A percentile compares a stretch with the other conserved stretches of the same genome.
phyloP scores from a whole-genome alignment of 352 stramenopile genomes.

The Phytophthora hibernalis region DNA sequence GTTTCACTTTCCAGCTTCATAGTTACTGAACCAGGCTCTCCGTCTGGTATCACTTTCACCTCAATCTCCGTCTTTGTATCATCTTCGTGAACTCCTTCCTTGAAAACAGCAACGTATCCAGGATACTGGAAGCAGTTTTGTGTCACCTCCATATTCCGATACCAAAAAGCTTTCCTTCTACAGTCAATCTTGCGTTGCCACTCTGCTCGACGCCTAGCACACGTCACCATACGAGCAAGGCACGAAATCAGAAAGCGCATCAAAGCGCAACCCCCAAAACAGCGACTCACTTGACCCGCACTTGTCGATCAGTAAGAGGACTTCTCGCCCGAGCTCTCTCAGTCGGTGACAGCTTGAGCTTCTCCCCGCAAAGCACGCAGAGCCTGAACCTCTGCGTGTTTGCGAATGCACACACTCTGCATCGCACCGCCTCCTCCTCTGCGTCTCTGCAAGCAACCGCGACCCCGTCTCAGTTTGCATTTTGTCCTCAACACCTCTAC shows the following conservation, averaged over 20 bases:
- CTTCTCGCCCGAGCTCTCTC: constrained; percentile 20
- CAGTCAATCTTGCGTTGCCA: constrained; percentile 25
- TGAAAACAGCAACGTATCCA: constrained; percentile 21
- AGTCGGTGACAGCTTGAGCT: constrained; percentile 37
- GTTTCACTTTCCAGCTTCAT: constrained; percentile 15
- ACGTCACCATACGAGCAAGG: neutral
- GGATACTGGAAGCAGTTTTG: constrained; percentile 11
- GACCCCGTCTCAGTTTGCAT: neutral
- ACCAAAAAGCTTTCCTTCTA: constrained; percentile 14
- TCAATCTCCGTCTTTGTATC: neutral
- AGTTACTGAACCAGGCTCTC: constrained; percentile 19
- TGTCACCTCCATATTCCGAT: neutral
- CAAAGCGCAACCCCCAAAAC: neutral
- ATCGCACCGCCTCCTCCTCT: constrained; percentile 35
- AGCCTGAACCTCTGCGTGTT: constrained; percentile 53
- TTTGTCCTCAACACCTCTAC: neutral
- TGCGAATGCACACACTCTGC: constrained; percentile 49
- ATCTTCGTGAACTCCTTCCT: constrained; percentile 3
- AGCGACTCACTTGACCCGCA: constrained; percentile 20
- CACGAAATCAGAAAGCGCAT: neutral
- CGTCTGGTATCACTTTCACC: neutral
- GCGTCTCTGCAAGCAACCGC: constrained; percentile 38
- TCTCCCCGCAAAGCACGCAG: constrained; percentile 54
- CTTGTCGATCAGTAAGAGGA: constrained; percentile 24
- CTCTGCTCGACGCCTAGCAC: constrained; percentile 27